A percentile compares a stretch with the other conserved stretches of the same genome.
These are phyloP conservation scores for Phytophthora ohioensis DNA, from an alignment of 352 stramenopile species.

Conservation along the genomic window DNA sequence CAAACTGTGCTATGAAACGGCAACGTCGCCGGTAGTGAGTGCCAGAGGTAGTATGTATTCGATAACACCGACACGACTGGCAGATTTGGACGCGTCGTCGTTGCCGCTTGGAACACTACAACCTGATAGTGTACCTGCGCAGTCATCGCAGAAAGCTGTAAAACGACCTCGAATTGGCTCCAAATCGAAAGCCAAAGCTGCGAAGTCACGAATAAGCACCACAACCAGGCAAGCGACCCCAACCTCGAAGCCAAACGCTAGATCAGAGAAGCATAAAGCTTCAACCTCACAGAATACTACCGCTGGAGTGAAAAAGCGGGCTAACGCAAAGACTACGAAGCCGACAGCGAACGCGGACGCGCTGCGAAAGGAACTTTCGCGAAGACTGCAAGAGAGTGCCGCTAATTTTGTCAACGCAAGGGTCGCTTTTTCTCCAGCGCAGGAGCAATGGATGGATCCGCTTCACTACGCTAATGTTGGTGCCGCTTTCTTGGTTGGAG, in stretches of 20 bases:
- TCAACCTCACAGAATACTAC: too few species aligned
- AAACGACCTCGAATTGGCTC: too few species aligned
- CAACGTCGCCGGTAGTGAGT: too few species aligned
- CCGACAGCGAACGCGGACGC: background rate
- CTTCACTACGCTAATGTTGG: background rate
- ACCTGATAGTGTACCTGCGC: too few species aligned
- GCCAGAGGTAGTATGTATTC: too few species aligned
- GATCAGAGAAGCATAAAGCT: background rate
- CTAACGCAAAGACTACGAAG: background rate
- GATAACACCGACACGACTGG: too few species aligned
- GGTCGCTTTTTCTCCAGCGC: background rate
- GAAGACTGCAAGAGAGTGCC: background rate
- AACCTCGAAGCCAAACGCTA: background rate
- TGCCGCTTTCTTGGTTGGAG: background rate
- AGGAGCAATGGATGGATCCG: background rate
- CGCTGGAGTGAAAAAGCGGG: too few species aligned
- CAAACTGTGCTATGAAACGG: background rate
- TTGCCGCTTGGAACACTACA: too few species aligned
- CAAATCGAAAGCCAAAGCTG: too few species aligned
- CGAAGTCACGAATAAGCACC: too few species aligned
- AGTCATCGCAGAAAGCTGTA: too few species aligned
- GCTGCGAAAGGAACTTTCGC: background rate
- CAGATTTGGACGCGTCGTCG: too few species aligned
- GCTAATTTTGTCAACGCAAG: background rate
- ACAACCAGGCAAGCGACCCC: background rate